A percentile compares a stretch with the other conserved stretches of the same genome.
These are phyloP conservation scores for Talaromyces adpressus DNA, from an alignment of 495 filamentous ascomycete genomes.

Conservation along the genomic window DNA sequence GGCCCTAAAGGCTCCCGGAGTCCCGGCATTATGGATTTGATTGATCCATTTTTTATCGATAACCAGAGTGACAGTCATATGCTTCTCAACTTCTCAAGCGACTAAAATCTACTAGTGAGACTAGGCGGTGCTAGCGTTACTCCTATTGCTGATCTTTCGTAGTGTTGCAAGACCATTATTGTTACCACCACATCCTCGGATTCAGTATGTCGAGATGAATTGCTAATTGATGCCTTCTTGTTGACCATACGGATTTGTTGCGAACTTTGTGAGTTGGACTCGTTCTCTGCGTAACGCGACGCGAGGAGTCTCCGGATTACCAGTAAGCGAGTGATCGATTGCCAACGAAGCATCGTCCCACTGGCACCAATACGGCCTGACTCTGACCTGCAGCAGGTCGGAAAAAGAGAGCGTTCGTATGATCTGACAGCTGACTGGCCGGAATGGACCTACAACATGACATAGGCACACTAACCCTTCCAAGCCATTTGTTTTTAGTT, in stretches of 20 bases:
- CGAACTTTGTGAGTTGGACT: not conserved
- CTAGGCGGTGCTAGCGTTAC: not conserved
- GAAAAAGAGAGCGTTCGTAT: not conserved
- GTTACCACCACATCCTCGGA: too few relatives aligned
- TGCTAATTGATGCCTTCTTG: not conserved
- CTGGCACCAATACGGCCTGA: not conserved
- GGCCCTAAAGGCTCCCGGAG: not conserved
- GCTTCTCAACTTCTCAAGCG: too few relatives aligned
- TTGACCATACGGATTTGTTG: not conserved
- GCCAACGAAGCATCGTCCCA: slow-evolving; percentile 3
- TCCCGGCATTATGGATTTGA: not conserved
- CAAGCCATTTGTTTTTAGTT: not conserved
- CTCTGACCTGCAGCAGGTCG: not conserved
- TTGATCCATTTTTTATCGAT: not conserved
- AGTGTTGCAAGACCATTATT: not conserved
- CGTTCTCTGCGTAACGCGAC: not conserved
- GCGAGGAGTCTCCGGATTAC: not conserved
- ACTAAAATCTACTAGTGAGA: not conserved
- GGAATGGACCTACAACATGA: not conserved
- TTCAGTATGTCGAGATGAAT: not conserved
- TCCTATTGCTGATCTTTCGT: not conserved
- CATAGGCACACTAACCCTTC: not conserved
- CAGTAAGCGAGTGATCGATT: not conserved
- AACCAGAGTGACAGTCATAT: not conserved
- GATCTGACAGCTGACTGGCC: not conserved